These are phyloP conservation scores for Podosphaera xanthii DNA, from an alignment of 2,329 filamentous ascomycete genomes.

Conservation along the genomic window DNA sequence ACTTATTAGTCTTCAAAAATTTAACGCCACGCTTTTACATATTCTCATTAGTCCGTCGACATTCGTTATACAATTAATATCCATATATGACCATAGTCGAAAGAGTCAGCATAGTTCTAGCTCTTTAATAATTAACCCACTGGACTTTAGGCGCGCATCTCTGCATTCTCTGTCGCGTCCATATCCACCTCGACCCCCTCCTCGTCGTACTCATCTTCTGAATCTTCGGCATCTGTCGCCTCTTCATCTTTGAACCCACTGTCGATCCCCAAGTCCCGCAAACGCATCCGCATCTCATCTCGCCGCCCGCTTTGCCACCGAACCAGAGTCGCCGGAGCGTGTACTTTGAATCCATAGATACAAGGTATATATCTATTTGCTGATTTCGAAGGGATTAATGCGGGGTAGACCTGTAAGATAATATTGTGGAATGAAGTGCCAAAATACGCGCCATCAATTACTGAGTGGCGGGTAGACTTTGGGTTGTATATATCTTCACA, in stretches of 20 bases:
- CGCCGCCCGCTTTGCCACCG: slow-evolving; percentile 74
- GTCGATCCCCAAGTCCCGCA: slow-evolving; percentile 50
- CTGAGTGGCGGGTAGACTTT: slow-evolving; percentile 84
- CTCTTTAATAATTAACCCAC: no score
- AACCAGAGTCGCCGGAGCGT: slow-evolving; percentile 66
- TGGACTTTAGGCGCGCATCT: no score
- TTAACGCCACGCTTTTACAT: no score
- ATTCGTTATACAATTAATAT: no score
- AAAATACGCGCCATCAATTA: slow-evolving; percentile 95
- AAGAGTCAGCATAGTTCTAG: no score
- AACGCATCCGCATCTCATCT: slow-evolving; percentile 58
- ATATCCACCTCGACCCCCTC: slow-evolving; percentile 15
- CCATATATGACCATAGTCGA: no score
- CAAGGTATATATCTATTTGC: slow-evolving; percentile 69
- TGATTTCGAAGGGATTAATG: slow-evolving; percentile 68
- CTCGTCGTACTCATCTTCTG: slow-evolving; percentile 27
- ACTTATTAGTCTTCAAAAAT: no score
- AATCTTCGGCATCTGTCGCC: slow-evolving; percentile 35
- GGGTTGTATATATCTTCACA: slow-evolving; percentile 99
- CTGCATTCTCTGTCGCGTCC: slow-evolving; percentile 8
- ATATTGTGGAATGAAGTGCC: slow-evolving; percentile 98
- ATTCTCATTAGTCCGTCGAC: no score
- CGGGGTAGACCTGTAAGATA: slow-evolving; percentile 92
- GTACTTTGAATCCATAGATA: slow-evolving; percentile 89
- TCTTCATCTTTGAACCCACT: slow-evolving; percentile 56